Conservation (phyloP, 2,329 filamentous ascomycete genomes). For the Penicillium frequentans region DNA sequence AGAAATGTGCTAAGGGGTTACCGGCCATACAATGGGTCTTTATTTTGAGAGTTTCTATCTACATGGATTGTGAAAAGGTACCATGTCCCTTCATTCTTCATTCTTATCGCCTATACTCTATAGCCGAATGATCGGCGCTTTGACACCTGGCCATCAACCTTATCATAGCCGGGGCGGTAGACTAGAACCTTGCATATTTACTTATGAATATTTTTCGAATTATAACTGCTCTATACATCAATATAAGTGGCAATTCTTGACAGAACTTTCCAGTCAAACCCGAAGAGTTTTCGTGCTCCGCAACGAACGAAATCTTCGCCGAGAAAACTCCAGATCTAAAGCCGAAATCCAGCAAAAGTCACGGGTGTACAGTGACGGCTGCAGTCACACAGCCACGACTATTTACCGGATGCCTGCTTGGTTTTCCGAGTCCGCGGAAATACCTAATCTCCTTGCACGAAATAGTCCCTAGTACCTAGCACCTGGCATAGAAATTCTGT, state of each 20-base stretch:
- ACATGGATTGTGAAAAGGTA: neutral
- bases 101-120: neutral
- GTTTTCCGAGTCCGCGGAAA: neutral
- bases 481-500: neutral
- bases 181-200: neutral
- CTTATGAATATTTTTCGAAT: no score
- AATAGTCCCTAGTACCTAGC: no score
- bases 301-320: neutral
- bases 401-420: neutral
- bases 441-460: neutral
- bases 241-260: neutral
- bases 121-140: neutral
- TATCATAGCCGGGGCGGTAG: neutral
- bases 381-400: neutral
- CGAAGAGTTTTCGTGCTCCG: neutral
- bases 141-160: neutral
- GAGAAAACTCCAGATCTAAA: constrained; percentile 7
- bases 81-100: no score
- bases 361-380: neutral
- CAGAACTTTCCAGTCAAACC: neutral
- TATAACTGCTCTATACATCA: no score
- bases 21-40: neutral
- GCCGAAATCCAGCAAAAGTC: neutral
- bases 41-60: neutral
- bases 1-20: neutral